phyloP scores from a whole-genome alignment of 345 rosid species.

The Conringia planisiliqua region DNA sequence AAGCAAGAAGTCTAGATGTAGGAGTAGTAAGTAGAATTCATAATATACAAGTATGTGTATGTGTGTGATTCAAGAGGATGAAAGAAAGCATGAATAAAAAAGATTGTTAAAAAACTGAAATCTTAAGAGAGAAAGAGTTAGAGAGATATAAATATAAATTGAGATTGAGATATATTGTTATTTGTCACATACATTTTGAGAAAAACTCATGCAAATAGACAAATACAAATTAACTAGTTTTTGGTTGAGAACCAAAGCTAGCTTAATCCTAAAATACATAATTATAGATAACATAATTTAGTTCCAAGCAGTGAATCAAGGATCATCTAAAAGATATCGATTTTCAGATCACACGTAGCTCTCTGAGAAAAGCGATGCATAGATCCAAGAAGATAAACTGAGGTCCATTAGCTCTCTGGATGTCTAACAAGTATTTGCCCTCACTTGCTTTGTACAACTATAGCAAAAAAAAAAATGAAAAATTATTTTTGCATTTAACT shows the following conservation, averaged over 20 bases:
- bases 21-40: no score
- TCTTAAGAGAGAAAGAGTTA: no score
- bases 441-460: conserved; percentile 76
- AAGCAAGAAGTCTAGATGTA: no score
- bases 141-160: background rate
- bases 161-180: background rate
- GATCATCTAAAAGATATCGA: background rate
- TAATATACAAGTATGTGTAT: no score
- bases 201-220: background rate
- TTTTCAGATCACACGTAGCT: conserved; percentile 53
- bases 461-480: background rate
- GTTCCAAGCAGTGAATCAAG: background rate
- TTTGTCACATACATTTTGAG: background rate
- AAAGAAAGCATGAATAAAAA: no score
- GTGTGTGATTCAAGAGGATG: no score
- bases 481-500: background rate
- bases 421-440: conserved; percentile 68
- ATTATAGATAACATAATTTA: background rate
- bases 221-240: background rate
- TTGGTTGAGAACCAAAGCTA: background rate
- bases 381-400: conserved; percentile 77
- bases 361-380: conserved; percentile 66
- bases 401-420: conserved; percentile 70
- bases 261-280: background rate
- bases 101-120: no score